Conservation (phyloP, 1,284 basidiomycete species). For the Mycena citricolor region DNA sequence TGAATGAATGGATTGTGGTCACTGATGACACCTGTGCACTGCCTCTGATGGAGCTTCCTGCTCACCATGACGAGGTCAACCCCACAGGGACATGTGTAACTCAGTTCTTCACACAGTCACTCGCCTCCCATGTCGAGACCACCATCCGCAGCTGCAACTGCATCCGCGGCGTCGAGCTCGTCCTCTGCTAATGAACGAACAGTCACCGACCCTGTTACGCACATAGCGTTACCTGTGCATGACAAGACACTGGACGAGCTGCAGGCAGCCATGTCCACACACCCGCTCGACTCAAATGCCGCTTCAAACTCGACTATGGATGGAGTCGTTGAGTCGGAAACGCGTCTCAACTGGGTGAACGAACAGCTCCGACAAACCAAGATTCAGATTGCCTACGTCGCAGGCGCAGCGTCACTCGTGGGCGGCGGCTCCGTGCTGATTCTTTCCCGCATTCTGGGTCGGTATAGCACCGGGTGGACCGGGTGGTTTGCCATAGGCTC, state of each 20-base stretch:
- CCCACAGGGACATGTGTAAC: too few relatives aligned
- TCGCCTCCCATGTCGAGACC: neutral
- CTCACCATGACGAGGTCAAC: too few relatives aligned
- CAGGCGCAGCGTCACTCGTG: conserved; percentile 30
- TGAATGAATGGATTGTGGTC: too few relatives aligned
- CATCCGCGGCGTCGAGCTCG: neutral
- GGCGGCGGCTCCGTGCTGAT: conserved; percentile 31
- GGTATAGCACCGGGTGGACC: conserved; percentile 21
- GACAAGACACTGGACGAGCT: conserved; percentile 37
- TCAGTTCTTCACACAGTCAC: too few relatives aligned
- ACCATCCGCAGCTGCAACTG: conserved; percentile 2
- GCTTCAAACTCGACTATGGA: conserved; percentile 15
- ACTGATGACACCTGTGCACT: too few relatives aligned
- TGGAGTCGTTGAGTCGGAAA: conserved; percentile 24
- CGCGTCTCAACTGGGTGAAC: conserved; percentile 28
- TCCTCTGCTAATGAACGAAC: conserved; percentile 24
- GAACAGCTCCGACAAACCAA: conserved; percentile 31
- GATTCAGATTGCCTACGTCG: conserved; percentile 32
- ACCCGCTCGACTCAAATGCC: conserved; percentile 16
- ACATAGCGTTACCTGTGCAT: conserved; percentile 36
- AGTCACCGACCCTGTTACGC: conserved; percentile 42
- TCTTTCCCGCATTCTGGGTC: conserved; percentile 28
- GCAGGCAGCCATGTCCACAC: conserved; percentile 31
- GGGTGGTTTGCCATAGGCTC: conserved; percentile 10
- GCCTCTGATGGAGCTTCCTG: too few relatives aligned